phyloP scores from a whole-genome alignment of 495 filamentous ascomycete species.

The Hypoxylon subgilvum region DNA sequence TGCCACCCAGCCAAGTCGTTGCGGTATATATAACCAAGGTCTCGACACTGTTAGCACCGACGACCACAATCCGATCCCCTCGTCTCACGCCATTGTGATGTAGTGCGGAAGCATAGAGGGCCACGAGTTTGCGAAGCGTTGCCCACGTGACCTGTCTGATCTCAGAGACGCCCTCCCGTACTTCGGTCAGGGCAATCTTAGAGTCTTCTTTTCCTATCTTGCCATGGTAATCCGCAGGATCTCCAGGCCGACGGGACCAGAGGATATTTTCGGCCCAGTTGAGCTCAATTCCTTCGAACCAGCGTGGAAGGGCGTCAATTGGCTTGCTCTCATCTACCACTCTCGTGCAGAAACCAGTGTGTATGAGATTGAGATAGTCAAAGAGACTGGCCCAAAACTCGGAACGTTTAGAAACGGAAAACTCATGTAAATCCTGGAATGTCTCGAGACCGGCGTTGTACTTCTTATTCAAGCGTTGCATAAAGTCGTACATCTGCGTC shows the following conservation, averaged over 20 bases:
- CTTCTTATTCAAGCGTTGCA: slow-evolving; percentile 56
- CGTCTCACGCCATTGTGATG: slow-evolving; percentile 64
- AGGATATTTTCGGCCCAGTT: slow-evolving; percentile 72
- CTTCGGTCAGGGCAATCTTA: slow-evolving; percentile 71
- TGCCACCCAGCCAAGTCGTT: slow-evolving; percentile 66
- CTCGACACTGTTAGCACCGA: slow-evolving; percentile 75
- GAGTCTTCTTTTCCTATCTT: slow-evolving; percentile 68
- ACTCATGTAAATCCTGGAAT: slow-evolving; percentile 69
- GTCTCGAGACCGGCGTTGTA: slow-evolving; percentile 55
- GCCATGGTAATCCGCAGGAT: slow-evolving; percentile 40
- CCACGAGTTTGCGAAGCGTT: slow-evolving; percentile 63
- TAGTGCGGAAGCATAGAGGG: slow-evolving; percentile 65
- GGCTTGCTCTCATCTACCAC: slow-evolving; percentile 72
- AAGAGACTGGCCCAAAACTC: slow-evolving; percentile 72
- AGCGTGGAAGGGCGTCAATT: slow-evolving; percentile 71
- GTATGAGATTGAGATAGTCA: slow-evolving; percentile 62
- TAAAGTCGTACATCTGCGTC: slow-evolving; percentile 59
- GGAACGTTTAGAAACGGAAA: slow-evolving; percentile 64
- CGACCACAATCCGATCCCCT: slow-evolving; percentile 75
- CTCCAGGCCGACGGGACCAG: slow-evolving; percentile 49
- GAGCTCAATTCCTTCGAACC: slow-evolving; percentile 68
- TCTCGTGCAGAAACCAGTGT: slow-evolving; percentile 61
- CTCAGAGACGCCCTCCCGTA: slow-evolving; percentile 70
- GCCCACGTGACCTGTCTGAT: slow-evolving; percentile 66
- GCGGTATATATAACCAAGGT: slow-evolving; percentile 71